phyloP scores from a whole-genome alignment of 169 alveolate species.

The Plasmodium cynomolgi region DNA sequence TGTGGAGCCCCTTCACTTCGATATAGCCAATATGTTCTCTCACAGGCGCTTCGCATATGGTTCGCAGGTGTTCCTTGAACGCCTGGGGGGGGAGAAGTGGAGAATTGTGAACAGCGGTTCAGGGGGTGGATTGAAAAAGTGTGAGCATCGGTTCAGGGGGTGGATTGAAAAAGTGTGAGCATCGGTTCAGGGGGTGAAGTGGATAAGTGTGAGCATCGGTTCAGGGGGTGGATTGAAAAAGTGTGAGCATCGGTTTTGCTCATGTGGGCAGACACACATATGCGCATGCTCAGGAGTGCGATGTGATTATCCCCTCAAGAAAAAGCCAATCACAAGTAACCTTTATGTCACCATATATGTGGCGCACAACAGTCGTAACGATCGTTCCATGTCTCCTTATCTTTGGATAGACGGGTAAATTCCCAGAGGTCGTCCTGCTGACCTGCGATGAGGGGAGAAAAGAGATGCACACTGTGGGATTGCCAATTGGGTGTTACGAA shows the following conservation, averaged over 20 bases:
- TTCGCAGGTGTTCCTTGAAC: constrained; percentile 82
- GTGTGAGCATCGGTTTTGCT: neutral
- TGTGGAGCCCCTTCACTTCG: constrained; percentile 86
- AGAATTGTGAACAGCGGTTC: neutral
- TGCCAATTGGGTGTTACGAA: neutral
- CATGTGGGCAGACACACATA: neutral
- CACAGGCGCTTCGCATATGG: constrained; percentile 86
- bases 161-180: neutral
- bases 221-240: neutral
- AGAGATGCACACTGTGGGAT: neutral
- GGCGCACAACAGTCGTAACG: constrained; percentile 86
- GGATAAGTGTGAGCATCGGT: no score
- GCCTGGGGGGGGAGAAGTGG: constrained; percentile 74
- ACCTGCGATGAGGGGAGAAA: constrained; percentile 75
- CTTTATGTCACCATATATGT: constrained; percentile 86
- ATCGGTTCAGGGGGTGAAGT: neutral
- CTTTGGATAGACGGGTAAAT: constrained; percentile 87
- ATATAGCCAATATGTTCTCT: constrained; percentile 84
- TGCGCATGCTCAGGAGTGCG: constrained; percentile 27
- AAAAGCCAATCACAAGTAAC: constrained; percentile 51
- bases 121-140: neutral
- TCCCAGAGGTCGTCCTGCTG: constrained; percentile 89
- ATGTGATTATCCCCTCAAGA: neutral
- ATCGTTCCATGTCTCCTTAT: constrained; percentile 88
- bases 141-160: neutral